phyloP scores from a whole-genome alignment of 352 stramenopile genomes.

The Phytophthora palmivora region DNA sequence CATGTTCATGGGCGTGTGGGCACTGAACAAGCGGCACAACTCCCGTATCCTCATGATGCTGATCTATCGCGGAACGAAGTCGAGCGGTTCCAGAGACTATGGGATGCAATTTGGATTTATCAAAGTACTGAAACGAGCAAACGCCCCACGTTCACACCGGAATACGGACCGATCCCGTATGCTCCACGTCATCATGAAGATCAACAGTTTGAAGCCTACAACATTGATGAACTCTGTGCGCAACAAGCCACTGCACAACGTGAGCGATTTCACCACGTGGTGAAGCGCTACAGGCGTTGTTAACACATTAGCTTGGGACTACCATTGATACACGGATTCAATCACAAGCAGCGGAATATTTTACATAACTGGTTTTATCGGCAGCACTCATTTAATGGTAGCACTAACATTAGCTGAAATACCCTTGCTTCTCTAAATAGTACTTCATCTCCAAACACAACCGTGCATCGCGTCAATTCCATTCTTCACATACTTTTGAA shows the following conservation, averaged over 20 bases:
- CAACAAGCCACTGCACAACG: constrained; percentile 49
- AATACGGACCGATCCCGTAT: constrained; percentile 79
- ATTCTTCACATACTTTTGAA: background rate
- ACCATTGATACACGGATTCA: too few relatives aligned
- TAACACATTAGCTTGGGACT: too few relatives aligned
- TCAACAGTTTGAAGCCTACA: constrained; percentile 46
- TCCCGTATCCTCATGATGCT: constrained; percentile 46
- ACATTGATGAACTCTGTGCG: constrained; percentile 57
- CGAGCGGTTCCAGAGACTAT: constrained; percentile 64
- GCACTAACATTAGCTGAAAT: constrained; percentile 16
- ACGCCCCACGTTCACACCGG: constrained; percentile 66
- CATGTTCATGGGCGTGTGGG: constrained; percentile 74
- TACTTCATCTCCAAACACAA: background rate
- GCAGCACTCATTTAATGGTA: too few relatives aligned
- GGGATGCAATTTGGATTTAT: constrained; percentile 52
- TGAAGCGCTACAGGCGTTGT: constrained; percentile 7
- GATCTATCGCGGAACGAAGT: constrained; percentile 37
- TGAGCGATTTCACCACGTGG: constrained; percentile 31
- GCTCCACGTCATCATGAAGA: constrained; percentile 43
- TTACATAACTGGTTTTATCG: too few relatives aligned
- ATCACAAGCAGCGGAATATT: too few relatives aligned
- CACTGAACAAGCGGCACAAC: constrained; percentile 55
- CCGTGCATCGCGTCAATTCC: background rate
- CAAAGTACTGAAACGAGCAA: constrained; percentile 30
- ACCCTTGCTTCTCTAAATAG: constrained; percentile 11